Conservation (phyloP, 345 rosid genomes). For the Moringa oleifera region DNA sequence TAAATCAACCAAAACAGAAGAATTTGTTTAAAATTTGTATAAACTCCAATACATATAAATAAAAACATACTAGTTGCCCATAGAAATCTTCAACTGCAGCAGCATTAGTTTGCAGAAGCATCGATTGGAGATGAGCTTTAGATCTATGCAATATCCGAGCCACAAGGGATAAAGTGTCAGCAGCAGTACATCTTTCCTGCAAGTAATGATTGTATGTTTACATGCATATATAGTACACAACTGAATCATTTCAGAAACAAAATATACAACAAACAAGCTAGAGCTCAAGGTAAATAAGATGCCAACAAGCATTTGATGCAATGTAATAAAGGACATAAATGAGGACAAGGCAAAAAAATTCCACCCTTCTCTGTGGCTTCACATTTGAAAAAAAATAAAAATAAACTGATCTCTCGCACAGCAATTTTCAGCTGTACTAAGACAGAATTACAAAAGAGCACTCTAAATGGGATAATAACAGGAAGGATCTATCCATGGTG, state of each 20-base stretch:
- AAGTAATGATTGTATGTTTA: constrained; percentile 25
- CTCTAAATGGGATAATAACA: too few relatives aligned
- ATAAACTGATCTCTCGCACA: too few relatives aligned
- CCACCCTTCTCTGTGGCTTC: too few relatives aligned
- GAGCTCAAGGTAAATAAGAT: too few relatives aligned
- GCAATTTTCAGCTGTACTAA: too few relatives aligned
- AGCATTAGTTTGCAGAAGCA: constrained; percentile 79
- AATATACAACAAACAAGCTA: background rate
- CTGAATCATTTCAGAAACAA: background rate
- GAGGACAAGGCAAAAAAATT: too few relatives aligned
- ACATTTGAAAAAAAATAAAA: too few relatives aligned
- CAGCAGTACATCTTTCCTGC: constrained; percentile 97
- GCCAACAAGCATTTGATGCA: too few relatives aligned
- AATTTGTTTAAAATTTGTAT: background rate
- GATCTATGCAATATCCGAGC: constrained; percentile 84
- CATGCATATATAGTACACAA: background rate
- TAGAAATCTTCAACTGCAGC: constrained; percentile 86
- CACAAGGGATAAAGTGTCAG: constrained; percentile 72
- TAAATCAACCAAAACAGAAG: too few relatives aligned
- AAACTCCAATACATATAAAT: background rate
- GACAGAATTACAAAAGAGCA: too few relatives aligned
- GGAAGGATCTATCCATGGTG: too few relatives aligned
- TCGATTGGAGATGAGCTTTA: constrained; percentile 84
- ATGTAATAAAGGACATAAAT: too few relatives aligned
- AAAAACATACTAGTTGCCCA: constrained; percentile 55